Base-by-base conservation (phyloP, 495 filamentous ascomycete genomes). In the Penicillium bovifimosum region DNA sequence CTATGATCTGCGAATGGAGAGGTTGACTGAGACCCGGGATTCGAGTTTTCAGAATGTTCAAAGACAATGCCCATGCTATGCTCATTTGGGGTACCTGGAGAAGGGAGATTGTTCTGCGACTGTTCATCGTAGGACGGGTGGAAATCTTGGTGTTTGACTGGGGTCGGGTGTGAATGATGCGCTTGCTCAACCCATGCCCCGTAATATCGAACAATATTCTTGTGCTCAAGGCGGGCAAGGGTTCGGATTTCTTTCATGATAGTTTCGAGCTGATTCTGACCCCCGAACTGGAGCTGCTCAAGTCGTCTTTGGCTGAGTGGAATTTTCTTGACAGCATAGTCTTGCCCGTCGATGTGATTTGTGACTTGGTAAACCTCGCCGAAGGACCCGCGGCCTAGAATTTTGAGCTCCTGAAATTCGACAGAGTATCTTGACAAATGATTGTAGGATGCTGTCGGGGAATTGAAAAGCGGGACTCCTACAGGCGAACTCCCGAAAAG, bases 281-380 rank as follows among this genome's bases (percentile, higher is more conserved):
- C 73, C 6, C 77, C 76, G 46, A 65, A 67, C 20, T 73, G 71
- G 38, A 80, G 54, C 49, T 77, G 68, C 29, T 74, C 68, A 9
- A 78, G 63, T 9, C 76, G 67, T 50, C 59, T 68, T 32, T 75
- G 70, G 28, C 70, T 77, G 11, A 81, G 63, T 10, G 75, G 72
- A 9, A 81, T 76, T 50, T 78, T 81, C 54, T 81, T 81, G 42
- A 81, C 64, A 0, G 78, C 78, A 52, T 81, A 81, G 31, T 68
- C 62, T 44, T 75, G 75, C 3, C 71, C 73, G 46, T 81, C 78
- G 6, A 81, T 70, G 33, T 74, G 70, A 39, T 81, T 77, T 13
- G 57, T 70, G 33, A 74, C 78, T 36, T 78, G 72, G 46, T 75
- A 79, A 7, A 81, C 78, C 24, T 77, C 72, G 5, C 77, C 78